A percentile compares a stretch with the other conserved stretches of the same genome.
phyloP scores from a whole-genome alignment of 2,329 filamentous ascomycete genomes.

The Talaromyces funiculosus region DNA sequence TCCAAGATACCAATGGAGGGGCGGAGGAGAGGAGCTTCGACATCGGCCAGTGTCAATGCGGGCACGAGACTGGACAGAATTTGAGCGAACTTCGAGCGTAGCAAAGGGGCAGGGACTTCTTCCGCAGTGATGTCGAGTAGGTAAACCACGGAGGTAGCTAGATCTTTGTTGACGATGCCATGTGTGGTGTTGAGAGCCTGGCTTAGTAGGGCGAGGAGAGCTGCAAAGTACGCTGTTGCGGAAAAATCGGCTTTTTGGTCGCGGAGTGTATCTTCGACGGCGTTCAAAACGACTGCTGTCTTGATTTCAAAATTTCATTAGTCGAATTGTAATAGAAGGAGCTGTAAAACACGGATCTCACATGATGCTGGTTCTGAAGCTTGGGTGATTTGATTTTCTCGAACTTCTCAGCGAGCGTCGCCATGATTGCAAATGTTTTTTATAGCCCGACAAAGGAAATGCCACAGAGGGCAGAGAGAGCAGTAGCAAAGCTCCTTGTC shows the following conservation, averaged over 20 bases:
- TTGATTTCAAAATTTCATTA: slow-evolving; percentile 12
- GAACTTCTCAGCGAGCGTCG: slow-evolving; percentile 79
- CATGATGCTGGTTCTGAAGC: slow-evolving; percentile 90
- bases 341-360: slow-evolving; percentile 38
- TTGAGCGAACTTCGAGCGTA: slow-evolving; percentile 90
- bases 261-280: slow-evolving; percentile 86
- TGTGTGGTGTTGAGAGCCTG: slow-evolving; percentile 61
- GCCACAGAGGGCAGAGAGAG: slow-evolving; percentile 16
- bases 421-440: slow-evolving; percentile 35
- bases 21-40: slow-evolving; percentile 78
- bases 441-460: neutral
- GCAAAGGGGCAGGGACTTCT: slow-evolving; percentile 74
- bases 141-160: slow-evolving; percentile 84
- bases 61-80: slow-evolving; percentile 84
- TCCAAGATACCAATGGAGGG: slow-evolving; percentile 91
- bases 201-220: slow-evolving; percentile 79
- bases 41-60: slow-evolving; percentile 70
- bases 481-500: neutral
- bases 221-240: slow-evolving; percentile 89
- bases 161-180: slow-evolving; percentile 70
- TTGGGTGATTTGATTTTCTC: slow-evolving; percentile 97
- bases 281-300: slow-evolving; percentile 70
- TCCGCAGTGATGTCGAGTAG: slow-evolving; percentile 89
- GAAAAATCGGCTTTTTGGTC: slow-evolving; percentile 79
- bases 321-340: neutral